phyloP scores from a whole-genome alignment of 2,329 filamentous ascomycete genomes.

The Cladosporium cucumerinum region DNA sequence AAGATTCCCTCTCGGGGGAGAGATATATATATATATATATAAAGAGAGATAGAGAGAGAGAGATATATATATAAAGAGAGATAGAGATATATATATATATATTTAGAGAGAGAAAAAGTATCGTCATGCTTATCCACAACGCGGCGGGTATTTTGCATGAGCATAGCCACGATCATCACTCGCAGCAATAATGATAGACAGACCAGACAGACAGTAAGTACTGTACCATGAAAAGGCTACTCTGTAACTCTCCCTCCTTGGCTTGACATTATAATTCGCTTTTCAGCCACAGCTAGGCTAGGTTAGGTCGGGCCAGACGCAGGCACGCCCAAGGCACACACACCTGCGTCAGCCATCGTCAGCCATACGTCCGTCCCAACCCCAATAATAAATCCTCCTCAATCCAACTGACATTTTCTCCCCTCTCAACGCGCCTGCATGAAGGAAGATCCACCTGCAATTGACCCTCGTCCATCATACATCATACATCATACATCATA shows the following conservation, averaged over 20 bases:
- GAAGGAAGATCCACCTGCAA: background rate
- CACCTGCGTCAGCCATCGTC: background rate
- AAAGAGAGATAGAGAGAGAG: too few species aligned
- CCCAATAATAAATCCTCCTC: background rate
- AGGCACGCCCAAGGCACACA: background rate
- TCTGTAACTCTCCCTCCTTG: background rate
- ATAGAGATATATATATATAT: too few species aligned
- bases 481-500: background rate
- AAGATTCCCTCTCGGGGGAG: too few species aligned
- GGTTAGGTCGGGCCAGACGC: background rate
- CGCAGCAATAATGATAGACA: too few species aligned
- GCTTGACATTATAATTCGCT: background rate
- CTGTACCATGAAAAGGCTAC: background rate
- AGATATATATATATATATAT: too few species aligned
- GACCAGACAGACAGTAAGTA: too few species aligned
- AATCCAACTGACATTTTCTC: background rate
- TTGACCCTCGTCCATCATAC: background rate
- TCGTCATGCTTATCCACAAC: background rate
- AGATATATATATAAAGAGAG: too few species aligned
- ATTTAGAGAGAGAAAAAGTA: background rate
- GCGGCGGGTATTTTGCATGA: too few species aligned
- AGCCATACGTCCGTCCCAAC: background rate
- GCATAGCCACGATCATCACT: background rate
- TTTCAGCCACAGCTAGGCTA: background rate
- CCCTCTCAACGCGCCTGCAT: conserved; percentile 5